These are phyloP conservation scores for Heteromeles arbutifolia DNA, from an alignment of 306 rosid species.

Conservation along the genomic window DNA sequence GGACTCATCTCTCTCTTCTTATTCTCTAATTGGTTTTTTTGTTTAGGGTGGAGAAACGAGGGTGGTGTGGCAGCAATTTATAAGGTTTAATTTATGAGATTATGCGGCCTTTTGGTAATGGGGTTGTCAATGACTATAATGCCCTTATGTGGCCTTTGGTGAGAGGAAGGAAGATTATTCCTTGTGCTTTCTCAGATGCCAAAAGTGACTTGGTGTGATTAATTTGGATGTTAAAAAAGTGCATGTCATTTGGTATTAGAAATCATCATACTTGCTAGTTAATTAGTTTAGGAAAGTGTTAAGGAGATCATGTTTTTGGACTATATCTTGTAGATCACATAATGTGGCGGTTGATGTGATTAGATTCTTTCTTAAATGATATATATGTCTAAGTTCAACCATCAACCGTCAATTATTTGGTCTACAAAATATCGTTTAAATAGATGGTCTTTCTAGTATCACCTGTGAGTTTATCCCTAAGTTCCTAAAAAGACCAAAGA, in stretches of 20 bases:
- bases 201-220: neutral
- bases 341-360: too few relatives aligned
- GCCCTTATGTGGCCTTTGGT: conserved; percentile 27
- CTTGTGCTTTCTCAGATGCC: conserved; percentile 40
- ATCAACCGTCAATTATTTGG: too few relatives aligned
- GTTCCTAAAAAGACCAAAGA: neutral
- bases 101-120: neutral
- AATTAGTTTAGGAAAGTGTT: too few relatives aligned
- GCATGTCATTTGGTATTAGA: neutral
- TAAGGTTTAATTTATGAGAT: conserved; percentile 7
- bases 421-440: too few relatives aligned
- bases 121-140: conserved; percentile 35
- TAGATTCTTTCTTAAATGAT: too few relatives aligned
- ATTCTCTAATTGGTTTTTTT: neutral
- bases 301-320: too few relatives aligned
- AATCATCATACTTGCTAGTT: too few relatives aligned
- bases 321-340: too few relatives aligned
- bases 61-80: conserved; percentile 32
- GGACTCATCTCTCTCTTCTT: conserved; percentile 28
- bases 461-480: neutral
- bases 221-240: neutral
- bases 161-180: conserved; percentile 31
- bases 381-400: too few relatives aligned
- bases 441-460: too few relatives aligned
- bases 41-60: conserved; percentile 1